Evolutionary conservation across 345 rosid genomes (phyloP), one percentile per base, ranked within the genome.

Genomic region (Euphorbia pulcherrima): DNA sequence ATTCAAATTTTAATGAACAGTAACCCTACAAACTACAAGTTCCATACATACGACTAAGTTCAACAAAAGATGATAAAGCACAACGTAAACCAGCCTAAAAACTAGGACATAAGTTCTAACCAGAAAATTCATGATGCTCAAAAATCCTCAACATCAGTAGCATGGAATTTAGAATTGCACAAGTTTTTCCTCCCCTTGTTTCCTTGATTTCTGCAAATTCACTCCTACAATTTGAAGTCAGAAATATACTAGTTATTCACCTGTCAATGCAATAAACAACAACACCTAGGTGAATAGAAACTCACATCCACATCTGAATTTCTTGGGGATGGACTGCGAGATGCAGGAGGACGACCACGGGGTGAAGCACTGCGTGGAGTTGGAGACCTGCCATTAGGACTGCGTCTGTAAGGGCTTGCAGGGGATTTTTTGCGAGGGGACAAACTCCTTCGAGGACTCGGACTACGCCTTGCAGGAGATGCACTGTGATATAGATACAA

Each of bases 191-290:
- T 73, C 78, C 62, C 13, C 33, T 33, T 29, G 65, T 62, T 65
- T 65, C 80, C 66, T 53, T 8, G 39, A 23, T 51, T 8, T 54
- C 18, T 20, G 64, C 64, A 40, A 61, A 35, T 48, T 88, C 77
- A 88, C 62, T 83, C 95, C 95, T 88, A 69, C 87, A 79, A 41
- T 29, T 59, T 55, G 64, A 53, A 12, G 28, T 50, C 33, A 81
- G 55, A 64, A 33, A 65, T 16, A 60, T 35, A 8, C 20, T 41
- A 77, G 65, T 1, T 70, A 66, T 65, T 62, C 52, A 46, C 9
- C 21, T n/a, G 59, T 68, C 13, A 10, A 17, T 37, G 28, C 40
- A 6, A 44, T 13, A 40, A 27, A 54, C 2, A 13, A 59, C 5
- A 62, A 16, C 48, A 46, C 35, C 35, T 46, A 10, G 26, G 65